These are phyloP conservation scores for Leccinum laetum DNA, from an alignment of 1,284 basidiomycete species.

Conservation along the genomic window DNA sequence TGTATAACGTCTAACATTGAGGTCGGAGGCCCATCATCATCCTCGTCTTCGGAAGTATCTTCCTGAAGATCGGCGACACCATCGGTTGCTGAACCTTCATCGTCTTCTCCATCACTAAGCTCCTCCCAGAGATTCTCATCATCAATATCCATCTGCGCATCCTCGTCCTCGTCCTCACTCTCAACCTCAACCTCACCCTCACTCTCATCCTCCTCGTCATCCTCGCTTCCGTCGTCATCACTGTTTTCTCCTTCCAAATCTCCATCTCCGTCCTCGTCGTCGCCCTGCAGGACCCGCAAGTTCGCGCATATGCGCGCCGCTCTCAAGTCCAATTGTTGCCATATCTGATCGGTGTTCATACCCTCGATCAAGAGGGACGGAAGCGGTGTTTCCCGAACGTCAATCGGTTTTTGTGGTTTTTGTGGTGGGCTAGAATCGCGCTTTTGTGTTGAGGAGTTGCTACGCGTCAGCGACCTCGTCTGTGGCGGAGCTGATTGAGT, in stretches of 20 bases:
- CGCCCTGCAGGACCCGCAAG: conserved; percentile 44
- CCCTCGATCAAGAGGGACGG: conserved; percentile 75
- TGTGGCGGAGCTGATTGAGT: conserved; percentile 60
- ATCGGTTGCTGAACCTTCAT: conserved; percentile 34
- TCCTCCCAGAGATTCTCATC: conserved; percentile 30
- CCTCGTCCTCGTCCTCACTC: conserved; percentile 20
- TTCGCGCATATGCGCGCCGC: conserved; percentile 66
- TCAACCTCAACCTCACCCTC: conserved; percentile 23
- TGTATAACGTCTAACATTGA: conserved; percentile 34
- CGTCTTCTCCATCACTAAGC: conserved; percentile 35
- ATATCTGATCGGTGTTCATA: conserved; percentile 89
- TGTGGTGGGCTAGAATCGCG: conserved; percentile 38
- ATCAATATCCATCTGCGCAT: conserved; percentile 25
- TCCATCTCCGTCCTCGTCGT: conserved; percentile 24
- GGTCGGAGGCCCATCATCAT: conserved; percentile 9
- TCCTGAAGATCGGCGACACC: conserved; percentile 46
- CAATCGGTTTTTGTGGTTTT: conserved; percentile 29
- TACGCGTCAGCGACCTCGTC: conserved; percentile 64
- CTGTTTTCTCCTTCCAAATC: conserved; percentile 19
- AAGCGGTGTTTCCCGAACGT: conserved; percentile 74
- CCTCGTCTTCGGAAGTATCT: conserved; percentile 43
- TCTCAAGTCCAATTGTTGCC: conserved; percentile 89
- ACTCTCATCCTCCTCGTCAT: background rate
- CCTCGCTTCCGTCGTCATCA: conserved; percentile 17
- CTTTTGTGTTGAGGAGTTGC: conserved; percentile 40